Evolutionary conservation across 768 basidiomycete genomes (phyloP).

Genomic region (Termitomyces sp.): DNA sequence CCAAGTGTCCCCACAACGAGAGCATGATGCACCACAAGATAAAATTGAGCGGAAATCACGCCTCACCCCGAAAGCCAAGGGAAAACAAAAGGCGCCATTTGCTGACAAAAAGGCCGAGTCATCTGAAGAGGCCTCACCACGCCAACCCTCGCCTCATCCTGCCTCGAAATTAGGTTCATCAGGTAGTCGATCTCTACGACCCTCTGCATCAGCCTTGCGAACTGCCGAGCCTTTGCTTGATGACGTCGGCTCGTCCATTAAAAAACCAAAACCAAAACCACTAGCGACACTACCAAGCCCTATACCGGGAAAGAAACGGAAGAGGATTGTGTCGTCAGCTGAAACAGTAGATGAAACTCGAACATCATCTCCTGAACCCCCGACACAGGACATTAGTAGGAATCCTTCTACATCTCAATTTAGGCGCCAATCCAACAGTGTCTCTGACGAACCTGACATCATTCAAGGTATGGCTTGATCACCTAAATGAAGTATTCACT

Average conservation of each 20-base stretch:
- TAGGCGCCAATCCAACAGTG: slow-evolving; percentile 6
- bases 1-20: background rate
- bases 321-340: slow-evolving; percentile 17
- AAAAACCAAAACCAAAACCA: slow-evolving; percentile 2
- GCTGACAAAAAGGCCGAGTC: background rate
- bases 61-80: slow-evolving; percentile 12
- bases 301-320: slow-evolving; percentile 19
- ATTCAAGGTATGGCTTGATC: slow-evolving; percentile 5
- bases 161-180: background rate
- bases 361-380: background rate
- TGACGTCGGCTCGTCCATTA: background rate
- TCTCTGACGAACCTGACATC: background rate
- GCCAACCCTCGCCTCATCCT: slow-evolving; percentile 20
- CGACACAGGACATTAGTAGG: background rate
- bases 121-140: slow-evolving; percentile 11
- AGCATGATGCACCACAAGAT: background rate
- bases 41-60: background rate
- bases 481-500: background rate
- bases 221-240: background rate
- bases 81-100: slow-evolving; percentile 12
- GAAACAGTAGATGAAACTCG: slow-evolving; percentile 6
- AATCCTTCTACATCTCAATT: background rate
- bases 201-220: background rate
- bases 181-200: background rate
- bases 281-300: background rate